A percentile compares a stretch with the other conserved stretches of the same genome.
These are phyloP conservation scores for Berkeleyomyces basicola DNA, from an alignment of 2,329 filamentous ascomycete species.

Conservation along the genomic window DNA sequence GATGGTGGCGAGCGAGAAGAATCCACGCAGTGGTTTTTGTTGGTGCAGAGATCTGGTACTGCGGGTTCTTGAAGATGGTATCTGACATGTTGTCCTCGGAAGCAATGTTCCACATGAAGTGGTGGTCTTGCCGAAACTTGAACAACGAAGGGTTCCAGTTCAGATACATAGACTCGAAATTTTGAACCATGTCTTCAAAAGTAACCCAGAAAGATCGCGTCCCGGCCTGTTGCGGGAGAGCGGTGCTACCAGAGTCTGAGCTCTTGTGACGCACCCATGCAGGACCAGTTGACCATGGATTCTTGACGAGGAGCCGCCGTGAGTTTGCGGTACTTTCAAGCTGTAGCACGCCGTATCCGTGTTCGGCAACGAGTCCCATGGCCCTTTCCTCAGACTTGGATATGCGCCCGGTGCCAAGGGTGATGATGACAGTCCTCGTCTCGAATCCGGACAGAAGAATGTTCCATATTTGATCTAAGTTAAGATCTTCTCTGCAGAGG, in stretches of 20 bases:
- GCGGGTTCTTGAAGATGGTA: slow-evolving; percentile 49
- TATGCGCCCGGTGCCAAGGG: slow-evolving; percentile 75
- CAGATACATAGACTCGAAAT: slow-evolving; percentile 90
- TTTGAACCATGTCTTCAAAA: slow-evolving; percentile 69
- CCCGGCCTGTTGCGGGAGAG: slow-evolving; percentile 30
- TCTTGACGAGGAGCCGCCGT: slow-evolving; percentile 70
- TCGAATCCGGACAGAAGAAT: slow-evolving; percentile 59
- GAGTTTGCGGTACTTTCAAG: slow-evolving; percentile 46
- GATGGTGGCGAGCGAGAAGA: slow-evolving; percentile 72
- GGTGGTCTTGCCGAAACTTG: slow-evolving; percentile 64
- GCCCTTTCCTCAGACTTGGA: slow-evolving; percentile 60
- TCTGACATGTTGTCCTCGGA: slow-evolving; percentile 30
- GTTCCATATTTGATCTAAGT: slow-evolving; percentile 60
- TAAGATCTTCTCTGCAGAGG: slow-evolving; percentile 50
- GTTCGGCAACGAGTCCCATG: slow-evolving; percentile 70
- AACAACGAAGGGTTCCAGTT: slow-evolving; percentile 94
- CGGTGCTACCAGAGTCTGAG: slow-evolving; percentile 12
- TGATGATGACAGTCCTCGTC: slow-evolving; percentile 68
- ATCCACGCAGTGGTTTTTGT: slow-evolving; percentile 58
- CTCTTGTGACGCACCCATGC: slow-evolving; percentile 8
- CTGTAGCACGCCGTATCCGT: slow-evolving; percentile 85
- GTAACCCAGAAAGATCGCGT: slow-evolving; percentile 69
- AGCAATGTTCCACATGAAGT: slow-evolving; percentile 66
- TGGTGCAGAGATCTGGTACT: slow-evolving; percentile 51
- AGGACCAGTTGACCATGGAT: slow-evolving; percentile 73